Evolutionary conservation across 2,329 filamentous ascomycete genomes (phyloP).

Genomic region (Aureobasidium lini): DNA sequence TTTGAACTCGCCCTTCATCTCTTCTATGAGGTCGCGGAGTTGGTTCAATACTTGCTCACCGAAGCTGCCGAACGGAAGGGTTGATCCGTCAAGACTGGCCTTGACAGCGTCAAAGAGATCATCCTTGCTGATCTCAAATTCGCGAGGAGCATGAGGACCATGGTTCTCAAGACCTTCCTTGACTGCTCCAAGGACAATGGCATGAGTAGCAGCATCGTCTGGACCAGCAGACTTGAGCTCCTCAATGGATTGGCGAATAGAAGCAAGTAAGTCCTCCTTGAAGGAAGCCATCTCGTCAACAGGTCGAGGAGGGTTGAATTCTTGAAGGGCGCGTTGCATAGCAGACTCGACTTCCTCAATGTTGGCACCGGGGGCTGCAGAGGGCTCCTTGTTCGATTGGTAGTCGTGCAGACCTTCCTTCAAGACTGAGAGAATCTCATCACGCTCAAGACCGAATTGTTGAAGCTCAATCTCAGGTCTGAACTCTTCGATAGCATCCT

Average conservation of each 20-base stretch:
- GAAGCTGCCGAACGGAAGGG: constrained; percentile 44
- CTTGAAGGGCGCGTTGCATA: constrained; percentile 76
- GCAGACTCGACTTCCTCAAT: constrained; percentile 80
- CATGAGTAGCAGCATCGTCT: constrained; percentile 43
- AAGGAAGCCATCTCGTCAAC: constrained; percentile 63
- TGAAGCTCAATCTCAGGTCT: constrained; percentile 89
- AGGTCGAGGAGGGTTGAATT: constrained; percentile 67
- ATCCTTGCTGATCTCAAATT: constrained; percentile 42
- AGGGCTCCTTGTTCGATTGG: constrained; percentile 44
- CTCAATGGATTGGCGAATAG: constrained; percentile 78
- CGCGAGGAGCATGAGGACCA: constrained; percentile 31
- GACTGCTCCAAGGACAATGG: constrained; percentile 51
- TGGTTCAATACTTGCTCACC: constrained; percentile 54
- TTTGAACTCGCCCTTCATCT: constrained; percentile 61
- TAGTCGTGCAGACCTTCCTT: constrained; percentile 80
- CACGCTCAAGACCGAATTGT: constrained; percentile 80
- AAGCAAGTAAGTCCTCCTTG: constrained; percentile 73
- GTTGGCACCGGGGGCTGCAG: constrained; percentile 36
- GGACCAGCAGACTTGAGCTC: constrained; percentile 57
- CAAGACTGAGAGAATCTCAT: constrained; percentile 81
- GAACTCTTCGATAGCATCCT: constrained; percentile 87
- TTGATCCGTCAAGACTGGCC: constrained; percentile 47
- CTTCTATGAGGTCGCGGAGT: constrained; percentile 51
- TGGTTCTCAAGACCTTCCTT: constrained; percentile 49
- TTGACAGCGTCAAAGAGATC: constrained; percentile 53